Percentiles rank a stretch among this genome's conserved stretches.
These are phyloP conservation scores for Withania somnifera DNA, from an alignment of 305 asterid genomes.

Conservation along the genomic window DNA sequence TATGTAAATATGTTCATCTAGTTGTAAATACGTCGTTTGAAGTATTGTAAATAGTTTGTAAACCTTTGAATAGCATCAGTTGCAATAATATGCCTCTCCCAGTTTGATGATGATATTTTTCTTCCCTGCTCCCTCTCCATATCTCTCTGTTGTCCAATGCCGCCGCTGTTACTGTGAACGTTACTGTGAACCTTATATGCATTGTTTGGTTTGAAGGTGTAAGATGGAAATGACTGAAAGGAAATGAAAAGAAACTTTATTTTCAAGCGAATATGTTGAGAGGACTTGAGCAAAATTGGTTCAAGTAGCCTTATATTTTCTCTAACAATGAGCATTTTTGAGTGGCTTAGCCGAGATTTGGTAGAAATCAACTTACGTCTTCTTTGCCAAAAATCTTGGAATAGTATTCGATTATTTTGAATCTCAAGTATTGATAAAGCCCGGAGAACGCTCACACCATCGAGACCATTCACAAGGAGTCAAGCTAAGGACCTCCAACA, in stretches of 20 bases:
- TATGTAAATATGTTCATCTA: background rate
- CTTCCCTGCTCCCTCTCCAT: background rate
- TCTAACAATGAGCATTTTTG: background rate
- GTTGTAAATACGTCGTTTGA: slow-evolving; percentile 3
- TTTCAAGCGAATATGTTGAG: background rate
- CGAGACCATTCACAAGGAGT: too few species aligned
- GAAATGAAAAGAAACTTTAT: background rate
- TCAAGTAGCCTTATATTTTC: background rate
- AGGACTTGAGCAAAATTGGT: background rate
- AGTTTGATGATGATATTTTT: background rate
- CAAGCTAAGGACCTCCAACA: too few species aligned
- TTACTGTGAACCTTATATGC: background rate
- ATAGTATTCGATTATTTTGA: background rate
- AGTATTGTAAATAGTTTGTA: slow-evolving; percentile 15
- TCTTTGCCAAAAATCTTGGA: background rate
- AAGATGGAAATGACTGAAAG: background rate
- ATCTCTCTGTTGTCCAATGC: background rate
- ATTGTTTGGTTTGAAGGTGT: background rate
- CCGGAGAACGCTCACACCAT: too few species aligned
- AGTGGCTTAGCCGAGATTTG: background rate
- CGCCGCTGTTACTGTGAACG: background rate
- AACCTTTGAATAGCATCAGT: background rate
- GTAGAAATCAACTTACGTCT: background rate
- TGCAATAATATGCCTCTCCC: background rate
- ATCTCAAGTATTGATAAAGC: background rate